Evolutionary conservation across 1,284 basidiomycete species (phyloP).

Genomic region (Microbotryomycetes sp.): DNA sequence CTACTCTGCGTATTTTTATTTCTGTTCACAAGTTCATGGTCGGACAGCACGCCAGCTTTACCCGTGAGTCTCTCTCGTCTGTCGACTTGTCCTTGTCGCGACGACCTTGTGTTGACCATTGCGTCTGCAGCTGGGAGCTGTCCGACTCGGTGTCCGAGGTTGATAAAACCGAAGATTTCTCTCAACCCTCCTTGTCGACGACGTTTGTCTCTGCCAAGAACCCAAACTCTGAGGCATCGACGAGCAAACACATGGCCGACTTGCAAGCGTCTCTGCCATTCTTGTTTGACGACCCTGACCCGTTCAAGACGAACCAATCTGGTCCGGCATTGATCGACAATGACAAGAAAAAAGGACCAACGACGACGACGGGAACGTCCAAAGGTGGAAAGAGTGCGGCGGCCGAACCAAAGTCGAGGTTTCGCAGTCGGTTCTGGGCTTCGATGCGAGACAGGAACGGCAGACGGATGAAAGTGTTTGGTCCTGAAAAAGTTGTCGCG

Average conservation of each 20-base stretch:
- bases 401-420: not conserved
- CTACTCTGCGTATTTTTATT: conserved; percentile 11
- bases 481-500: conserved; percentile 8
- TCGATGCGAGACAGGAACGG: conserved; percentile 1
- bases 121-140: conserved; percentile 5
- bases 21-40: conserved; percentile 14
- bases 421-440: conserved; percentile 4
- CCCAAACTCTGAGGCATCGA: not conserved
- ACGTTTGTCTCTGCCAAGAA: conserved; percentile 2
- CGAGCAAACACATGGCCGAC: conserved; percentile 1
- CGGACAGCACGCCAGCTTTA: conserved; percentile 10
- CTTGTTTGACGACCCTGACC: conserved; percentile 4
- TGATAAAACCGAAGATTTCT: not conserved
- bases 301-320: not conserved
- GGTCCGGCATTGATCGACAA: not conserved
- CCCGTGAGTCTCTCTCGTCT: not conserved
- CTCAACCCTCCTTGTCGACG: not conserved
- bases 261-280: conserved; percentile 11
- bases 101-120: not conserved
- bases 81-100: not conserved
- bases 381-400: not conserved
- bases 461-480: conserved; percentile 3
- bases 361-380: not conserved
- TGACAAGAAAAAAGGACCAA: too few species aligned
- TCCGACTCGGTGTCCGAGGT: not conserved